Base-by-base conservation (phyloP, 1,284 basidiomycete species). In the Mycena citricolor region DNA sequence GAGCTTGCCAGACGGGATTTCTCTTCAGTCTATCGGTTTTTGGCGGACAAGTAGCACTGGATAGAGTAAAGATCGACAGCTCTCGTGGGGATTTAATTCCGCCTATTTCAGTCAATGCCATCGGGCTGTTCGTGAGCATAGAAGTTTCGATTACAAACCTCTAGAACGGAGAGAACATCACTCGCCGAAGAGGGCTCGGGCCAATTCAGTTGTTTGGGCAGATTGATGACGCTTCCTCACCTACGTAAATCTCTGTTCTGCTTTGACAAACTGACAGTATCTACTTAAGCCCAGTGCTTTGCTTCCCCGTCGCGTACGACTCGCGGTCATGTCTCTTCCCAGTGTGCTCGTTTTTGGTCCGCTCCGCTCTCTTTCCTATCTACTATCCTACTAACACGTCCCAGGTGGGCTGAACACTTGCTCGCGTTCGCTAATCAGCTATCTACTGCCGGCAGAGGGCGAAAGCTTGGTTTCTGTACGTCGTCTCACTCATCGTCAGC, bases 261-360 rank as follows among this genome's bases (percentile, higher is more conserved):
- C n/a, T n/a, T n/a, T n/a, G n/a, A n/a, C n/a, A n/a, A n/a, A n/a
- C n/a, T n/a, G n/a, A n/a, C n/a, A n/a, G n/a, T n/a, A n/a, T n/a
- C n/a, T n/a, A n/a, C n/a, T n/a, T n/a, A n/a, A n/a, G n/a, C n/a
- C n/a, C n/a, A n/a, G n/a, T n/a, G n/a, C n/a, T n/a, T n/a, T n/a
- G n/a, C n/a, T 29, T 11, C n/a, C 11, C 26, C 28, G 33, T 22
- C 24, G 29, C 24, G 13, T 16, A 35, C 39, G n/a, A 38, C 28
- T 28, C 47, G 64, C 67, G 62, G 58, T 61, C 49, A 64, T 64
- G 51, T 54, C 58, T 29, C 32, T 58, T 23, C 85, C 86, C n/a
- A 80, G 66, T 63, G 89, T 79, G 23, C 74, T 92, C 56, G 86
- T 93, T 54, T 83, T 91, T 55, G 90, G 90, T 91, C 54, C 56